Percentiles rank a stretch among this genome's conserved stretches.
Evolutionary conservation across 371 early-diverging fungal genomes (phyloP).

Genomic region (Actinomucor elegans): DNA sequence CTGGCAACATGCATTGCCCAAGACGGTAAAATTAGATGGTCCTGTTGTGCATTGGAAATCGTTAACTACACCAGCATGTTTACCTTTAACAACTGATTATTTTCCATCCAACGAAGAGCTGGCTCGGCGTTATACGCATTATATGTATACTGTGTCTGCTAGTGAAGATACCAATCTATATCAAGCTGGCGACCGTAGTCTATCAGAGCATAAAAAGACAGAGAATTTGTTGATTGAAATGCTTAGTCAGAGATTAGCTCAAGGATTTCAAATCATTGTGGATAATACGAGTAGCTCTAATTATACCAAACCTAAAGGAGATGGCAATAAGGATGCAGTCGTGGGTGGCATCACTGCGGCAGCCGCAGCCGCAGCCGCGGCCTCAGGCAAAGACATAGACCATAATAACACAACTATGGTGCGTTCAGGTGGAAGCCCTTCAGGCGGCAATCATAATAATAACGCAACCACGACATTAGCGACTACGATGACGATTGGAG

Average conservation of each 20-base stretch:
- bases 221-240: slow-evolving; percentile 81
- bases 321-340: slow-evolving; percentile 19
- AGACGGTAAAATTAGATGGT: slow-evolving; percentile 43
- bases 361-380: background rate
- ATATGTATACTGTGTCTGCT: slow-evolving; percentile 79
- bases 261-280: slow-evolving; percentile 92
- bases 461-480: slow-evolving; percentile 6
- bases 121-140: slow-evolving; percentile 69
- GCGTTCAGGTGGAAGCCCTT: slow-evolving; percentile 9
- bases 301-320: slow-evolving; percentile 11
- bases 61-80: slow-evolving; percentile 87
- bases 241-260: slow-evolving; percentile 86
- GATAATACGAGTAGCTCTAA: slow-evolving; percentile 39
- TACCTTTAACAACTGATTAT: slow-evolving; percentile 92
- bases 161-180: slow-evolving; percentile 66
- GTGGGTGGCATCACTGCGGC: background rate
- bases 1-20: slow-evolving; percentile 84
- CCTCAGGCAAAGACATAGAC: slow-evolving; percentile 8
- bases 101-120: slow-evolving; percentile 81
- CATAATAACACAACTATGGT: background rate
- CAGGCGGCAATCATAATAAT: background rate
- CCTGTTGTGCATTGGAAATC: slow-evolving; percentile 78
- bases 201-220: slow-evolving; percentile 55
- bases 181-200: slow-evolving; percentile 47
- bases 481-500: slow-evolving; percentile 5